A percentile compares a stretch with the other conserved stretches of the same genome.
phyloP scores from a whole-genome alignment of 2,329 filamentous ascomycete genomes.

The Colletotrichum lupini region DNA sequence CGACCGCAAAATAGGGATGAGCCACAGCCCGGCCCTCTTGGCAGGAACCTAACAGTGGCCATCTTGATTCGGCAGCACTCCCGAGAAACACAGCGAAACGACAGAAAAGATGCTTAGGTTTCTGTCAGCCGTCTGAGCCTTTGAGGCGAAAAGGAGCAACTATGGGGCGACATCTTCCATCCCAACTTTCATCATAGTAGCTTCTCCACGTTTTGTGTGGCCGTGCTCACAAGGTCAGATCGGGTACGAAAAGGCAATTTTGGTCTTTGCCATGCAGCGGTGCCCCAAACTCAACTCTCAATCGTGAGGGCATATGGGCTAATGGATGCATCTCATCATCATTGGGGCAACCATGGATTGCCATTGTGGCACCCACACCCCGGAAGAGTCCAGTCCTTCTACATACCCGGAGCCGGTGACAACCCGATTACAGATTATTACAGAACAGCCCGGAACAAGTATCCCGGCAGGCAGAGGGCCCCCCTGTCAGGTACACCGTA shows the following conservation, averaged over 20 bases:
- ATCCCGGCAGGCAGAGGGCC: not conserved
- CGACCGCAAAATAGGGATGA: slow-evolving; percentile 11
- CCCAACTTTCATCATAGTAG: not conserved
- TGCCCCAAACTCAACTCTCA: slow-evolving; percentile 3
- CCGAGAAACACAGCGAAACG: not conserved
- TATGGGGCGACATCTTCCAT: not conserved
- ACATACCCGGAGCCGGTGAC: not conserved
- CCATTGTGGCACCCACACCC: not conserved
- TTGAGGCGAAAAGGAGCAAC: not conserved
- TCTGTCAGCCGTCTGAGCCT: not conserved
- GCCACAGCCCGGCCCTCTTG: slow-evolving; percentile 28
- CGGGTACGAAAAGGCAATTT: not conserved
- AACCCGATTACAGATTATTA: not conserved
- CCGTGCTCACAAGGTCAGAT: not conserved
- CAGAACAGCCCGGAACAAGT: slow-evolving; percentile 11
- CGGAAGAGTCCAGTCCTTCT: not conserved
- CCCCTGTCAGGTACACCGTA: too few species aligned
- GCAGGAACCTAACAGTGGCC: slow-evolving; percentile 1
- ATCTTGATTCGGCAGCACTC: not conserved
- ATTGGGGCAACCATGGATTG: not conserved
- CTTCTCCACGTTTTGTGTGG: slow-evolving; percentile 16
- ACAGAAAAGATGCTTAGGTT: not conserved
- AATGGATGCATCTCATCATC: slow-evolving; percentile 1
- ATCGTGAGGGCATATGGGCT: not conserved
- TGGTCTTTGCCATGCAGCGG: not conserved